Conservation (phyloP, 164 flowering plant species). For the Akebia trifoliata region DNA sequence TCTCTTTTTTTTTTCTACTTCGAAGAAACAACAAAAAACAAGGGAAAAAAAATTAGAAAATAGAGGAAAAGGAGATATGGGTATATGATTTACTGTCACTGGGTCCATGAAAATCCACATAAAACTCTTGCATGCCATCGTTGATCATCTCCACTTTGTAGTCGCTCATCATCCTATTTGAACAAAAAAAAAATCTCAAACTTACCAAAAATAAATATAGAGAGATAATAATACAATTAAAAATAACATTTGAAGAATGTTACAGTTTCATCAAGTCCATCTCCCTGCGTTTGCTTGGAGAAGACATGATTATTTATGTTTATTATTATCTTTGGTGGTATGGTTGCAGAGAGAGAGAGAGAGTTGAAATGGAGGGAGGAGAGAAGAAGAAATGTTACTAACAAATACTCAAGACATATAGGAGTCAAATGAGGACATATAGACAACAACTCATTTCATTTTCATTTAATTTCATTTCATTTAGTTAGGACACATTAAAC, state of each 20-base stretch:
- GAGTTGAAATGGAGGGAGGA: slow-evolving; percentile 5
- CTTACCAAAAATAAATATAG: slow-evolving; percentile 6
- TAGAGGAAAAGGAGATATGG: slow-evolving; percentile 9
- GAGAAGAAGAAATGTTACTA: not conserved
- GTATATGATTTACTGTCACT: slow-evolving; percentile 60
- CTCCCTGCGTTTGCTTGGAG: slow-evolving; percentile 77
- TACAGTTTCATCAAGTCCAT: slow-evolving; percentile 83
- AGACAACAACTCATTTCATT: not conserved
- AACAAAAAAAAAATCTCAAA: slow-evolving; percentile 7
- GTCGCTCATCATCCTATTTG: slow-evolving; percentile 31
- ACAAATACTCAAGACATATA: slow-evolving; percentile 7
- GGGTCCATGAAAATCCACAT: slow-evolving; percentile 89
- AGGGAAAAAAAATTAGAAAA: not conserved
- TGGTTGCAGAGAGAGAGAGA: not conserved
- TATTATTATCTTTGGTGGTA: not conserved
- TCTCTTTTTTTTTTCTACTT: no score
- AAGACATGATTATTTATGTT: slow-evolving; percentile 46
- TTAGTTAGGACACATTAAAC: not conserved
- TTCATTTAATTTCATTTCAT: slow-evolving; percentile 2
- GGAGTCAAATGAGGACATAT: slow-evolving; percentile 13
- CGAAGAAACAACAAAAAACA: no score
- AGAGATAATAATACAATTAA: slow-evolving; percentile 6
- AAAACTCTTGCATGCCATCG: slow-evolving; percentile 93
- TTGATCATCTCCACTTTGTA: slow-evolving; percentile 84
- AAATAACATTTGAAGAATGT: slow-evolving; percentile 2